Base-by-base conservation (phyloP, 768 basidiomycete genomes). In the Lepiota brunneoincarnata region DNA sequence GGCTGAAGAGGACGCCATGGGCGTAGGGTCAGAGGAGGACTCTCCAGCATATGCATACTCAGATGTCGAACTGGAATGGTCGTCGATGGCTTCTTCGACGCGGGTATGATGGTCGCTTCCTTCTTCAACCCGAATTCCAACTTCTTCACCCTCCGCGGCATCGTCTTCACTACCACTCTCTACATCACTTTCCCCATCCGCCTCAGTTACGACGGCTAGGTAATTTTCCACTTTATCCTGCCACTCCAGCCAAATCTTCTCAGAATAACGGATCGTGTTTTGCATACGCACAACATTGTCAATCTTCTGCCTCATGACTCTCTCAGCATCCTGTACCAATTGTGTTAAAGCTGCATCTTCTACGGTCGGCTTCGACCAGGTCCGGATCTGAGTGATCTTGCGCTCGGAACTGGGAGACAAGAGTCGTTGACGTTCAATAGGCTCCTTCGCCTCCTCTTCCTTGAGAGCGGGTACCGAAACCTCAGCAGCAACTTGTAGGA, bases 211-310 rank as follows among this genome's bases (percentile, higher is more conserved):
- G 31, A 73, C 72, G 3, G 79, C 79, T 31, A 95, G 69, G 38
- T 77, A 80, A 61, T 83, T 79, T 56, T 84, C 87, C 12, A 97
- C 87, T 61, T 83, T 85, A 63, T 91, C 89, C 70, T 98, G 89
- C 95, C 96, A 98, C 71, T 98, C 97, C 62, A 89, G 88, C 75
- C 96, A 86, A 26, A 97, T 91, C 73, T 95, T 96, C 75, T 98
- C 97, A 37, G 93, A 87, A 69, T 98, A 98, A 50, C 91, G 80
- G 61, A 99, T 94, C 17, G 94, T 98, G 65, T 96, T 97, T 70
- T 96, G 92, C 85, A 99, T 86, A 36, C 97, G 86, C 58, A 93
- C 89, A 45, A 98, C 91, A 60, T 89, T 93, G 68, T 95, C 94
- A 58, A 94, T 82, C 77, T 99, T 99, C 70, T 91, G 87, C 28